Evolutionary conservation across 768 basidiomycete genomes (phyloP).

Genomic region (Lactarius sp.): DNA sequence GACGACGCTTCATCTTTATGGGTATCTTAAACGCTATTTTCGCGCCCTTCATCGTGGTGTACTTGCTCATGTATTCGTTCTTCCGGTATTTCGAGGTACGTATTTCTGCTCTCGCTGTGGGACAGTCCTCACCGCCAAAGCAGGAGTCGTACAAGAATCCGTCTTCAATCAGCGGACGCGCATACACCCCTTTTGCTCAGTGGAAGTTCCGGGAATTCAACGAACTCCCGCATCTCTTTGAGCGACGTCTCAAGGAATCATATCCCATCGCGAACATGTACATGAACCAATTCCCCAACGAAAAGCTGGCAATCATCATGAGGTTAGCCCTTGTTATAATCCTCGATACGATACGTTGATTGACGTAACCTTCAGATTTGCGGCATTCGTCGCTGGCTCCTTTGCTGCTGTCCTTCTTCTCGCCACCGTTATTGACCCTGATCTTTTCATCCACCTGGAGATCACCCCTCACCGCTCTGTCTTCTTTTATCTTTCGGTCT

Average conservation of each 20-base stretch:
- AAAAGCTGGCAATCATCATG: conserved; percentile 83
- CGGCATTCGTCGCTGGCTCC: conserved; percentile 93
- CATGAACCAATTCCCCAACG: conserved; percentile 97
- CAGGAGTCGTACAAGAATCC: conserved; percentile 99
- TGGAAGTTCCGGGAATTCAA: conserved; percentile 99
- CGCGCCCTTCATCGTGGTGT: conserved; percentile 94
- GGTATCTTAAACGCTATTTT: conserved; percentile 93
- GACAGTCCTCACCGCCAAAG: not conserved
- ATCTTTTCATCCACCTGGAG: conserved; percentile 90
- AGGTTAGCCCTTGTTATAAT: conserved; percentile 50
- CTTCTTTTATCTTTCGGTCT: conserved; percentile 86
- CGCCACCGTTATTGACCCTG: conserved; percentile 89
- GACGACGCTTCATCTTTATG: conserved; percentile 91
- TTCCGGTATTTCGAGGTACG: conserved; percentile 98
- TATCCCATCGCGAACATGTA: conserved; percentile 91
- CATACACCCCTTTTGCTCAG: conserved; percentile 90
- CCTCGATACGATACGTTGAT: not conserved
- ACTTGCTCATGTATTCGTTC: conserved; percentile 97
- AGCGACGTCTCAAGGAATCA: conserved; percentile 78
- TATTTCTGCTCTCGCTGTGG: conserved; percentile 4
- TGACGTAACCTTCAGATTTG: conserved; percentile 55
- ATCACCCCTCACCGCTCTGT: conserved; percentile 91
- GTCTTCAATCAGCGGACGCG: conserved; percentile 85
- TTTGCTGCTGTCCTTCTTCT: conserved; percentile 94
- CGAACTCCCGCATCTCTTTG: conserved; percentile 91